Percentiles rank a stretch among this genome's conserved stretches.
Conservation (phyloP, 2,329 filamentous ascomycete species). For the Septoria petroselini region DNA sequence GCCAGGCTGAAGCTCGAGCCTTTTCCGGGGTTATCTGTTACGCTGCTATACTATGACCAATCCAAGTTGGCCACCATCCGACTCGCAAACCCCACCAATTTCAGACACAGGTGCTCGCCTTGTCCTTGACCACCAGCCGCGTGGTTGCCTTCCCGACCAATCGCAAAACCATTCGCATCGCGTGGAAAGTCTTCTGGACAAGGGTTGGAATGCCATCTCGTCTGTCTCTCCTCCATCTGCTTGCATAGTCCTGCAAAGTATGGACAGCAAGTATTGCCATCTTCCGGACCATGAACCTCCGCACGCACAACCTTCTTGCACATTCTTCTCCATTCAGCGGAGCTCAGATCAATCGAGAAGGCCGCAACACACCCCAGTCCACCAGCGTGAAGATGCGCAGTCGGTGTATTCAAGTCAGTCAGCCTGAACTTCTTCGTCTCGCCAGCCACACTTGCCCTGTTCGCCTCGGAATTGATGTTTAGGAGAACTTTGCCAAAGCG, state of each 20-base stretch:
- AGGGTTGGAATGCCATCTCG: constrained; percentile 40
- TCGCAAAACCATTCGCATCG: constrained; percentile 16
- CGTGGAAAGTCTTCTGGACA: constrained; percentile 28
- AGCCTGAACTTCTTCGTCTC: constrained; percentile 45
- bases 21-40: neutral
- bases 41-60: constrained; percentile 22
- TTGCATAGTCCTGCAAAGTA: constrained; percentile 40
- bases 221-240: constrained; percentile 44
- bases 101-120: constrained; percentile 36
- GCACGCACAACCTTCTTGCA: constrained; percentile 47
- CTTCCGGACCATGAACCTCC: constrained; percentile 42
- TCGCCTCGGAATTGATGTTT: constrained; percentile 42
- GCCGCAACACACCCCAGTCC: constrained; percentile 44
- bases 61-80: constrained; percentile 31
- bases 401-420: constrained; percentile 42
- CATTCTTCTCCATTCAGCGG: constrained; percentile 45
- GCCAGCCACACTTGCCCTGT: constrained; percentile 32
- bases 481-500: constrained; percentile 43
- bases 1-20: constrained; percentile 7
- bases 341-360: constrained; percentile 46
- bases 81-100: constrained; percentile 27
- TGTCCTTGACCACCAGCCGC: constrained; percentile 3
- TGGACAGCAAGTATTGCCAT: constrained; percentile 29
- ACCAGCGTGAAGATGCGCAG: constrained; percentile 45
- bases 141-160: constrained; percentile 11